Conservation (phyloP, 2,329 filamentous ascomycete genomes). For the Claviceps sp. region DNA sequence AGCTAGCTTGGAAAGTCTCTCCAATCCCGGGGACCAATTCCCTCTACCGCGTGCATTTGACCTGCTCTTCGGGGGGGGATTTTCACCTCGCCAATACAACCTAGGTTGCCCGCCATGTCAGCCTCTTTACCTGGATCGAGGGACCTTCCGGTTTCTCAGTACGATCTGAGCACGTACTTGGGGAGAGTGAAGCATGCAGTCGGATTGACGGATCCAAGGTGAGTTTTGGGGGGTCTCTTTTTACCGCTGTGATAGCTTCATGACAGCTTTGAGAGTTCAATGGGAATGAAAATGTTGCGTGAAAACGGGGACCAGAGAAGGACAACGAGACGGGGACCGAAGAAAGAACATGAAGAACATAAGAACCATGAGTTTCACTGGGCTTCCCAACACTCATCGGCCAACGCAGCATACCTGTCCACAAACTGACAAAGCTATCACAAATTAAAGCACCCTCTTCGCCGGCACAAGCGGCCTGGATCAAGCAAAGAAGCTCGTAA, state of each 20-base stretch:
- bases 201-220: conserved; percentile 91
- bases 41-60: background rate
- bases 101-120: conserved; percentile 34
- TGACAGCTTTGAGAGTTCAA: background rate
- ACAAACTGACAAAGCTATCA: background rate
- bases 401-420: background rate
- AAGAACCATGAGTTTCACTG: background rate
- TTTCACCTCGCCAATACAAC: background rate
- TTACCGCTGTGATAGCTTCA: background rate
- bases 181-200: conserved; percentile 83
- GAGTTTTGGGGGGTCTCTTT: conserved; percentile 24
- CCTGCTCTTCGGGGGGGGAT: background rate
- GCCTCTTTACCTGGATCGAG: conserved; percentile 53
- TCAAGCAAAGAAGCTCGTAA: conserved; percentile 68
- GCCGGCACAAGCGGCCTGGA: conserved; percentile 68
- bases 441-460: conserved; percentile 59
- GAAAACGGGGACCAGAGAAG: background rate
- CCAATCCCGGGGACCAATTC: background rate
- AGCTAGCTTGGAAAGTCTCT: no score
- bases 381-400: background rate
- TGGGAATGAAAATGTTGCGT: background rate
- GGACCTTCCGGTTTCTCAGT: conserved; percentile 81
- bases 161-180: conserved; percentile 89
- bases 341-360: background rate
- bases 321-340: background rate